phyloP scores from a whole-genome alignment of 2,329 filamentous ascomycete genomes.

The Penicillium paneum region DNA sequence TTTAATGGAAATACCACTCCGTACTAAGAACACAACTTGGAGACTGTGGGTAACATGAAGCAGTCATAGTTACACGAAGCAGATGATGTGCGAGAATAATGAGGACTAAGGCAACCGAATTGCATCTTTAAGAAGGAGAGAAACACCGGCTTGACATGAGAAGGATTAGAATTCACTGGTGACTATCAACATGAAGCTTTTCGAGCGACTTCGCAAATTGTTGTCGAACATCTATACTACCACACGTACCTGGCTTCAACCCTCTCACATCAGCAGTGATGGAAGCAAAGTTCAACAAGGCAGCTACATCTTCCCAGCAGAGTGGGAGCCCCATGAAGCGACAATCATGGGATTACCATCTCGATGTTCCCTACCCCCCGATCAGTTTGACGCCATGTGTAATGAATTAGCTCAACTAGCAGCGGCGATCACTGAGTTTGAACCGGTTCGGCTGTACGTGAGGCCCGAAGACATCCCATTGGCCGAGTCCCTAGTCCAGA shows the following conservation, averaged over 20 bases:
- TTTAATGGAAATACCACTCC: neutral
- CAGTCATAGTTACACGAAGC: conserved; percentile 1
- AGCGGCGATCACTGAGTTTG: conserved; percentile 19
- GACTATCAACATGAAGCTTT: conserved; percentile 2
- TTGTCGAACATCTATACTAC: neutral
- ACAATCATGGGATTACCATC: conserved; percentile 11
- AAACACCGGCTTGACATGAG: neutral
- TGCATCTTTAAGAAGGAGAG: conserved; percentile 1
- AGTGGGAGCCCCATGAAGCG: conserved; percentile 10
- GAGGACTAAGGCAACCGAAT: conserved; percentile 1
- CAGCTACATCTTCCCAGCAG: conserved; percentile 10
- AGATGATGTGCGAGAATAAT: neutral
- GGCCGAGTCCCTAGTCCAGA: conserved; percentile 11
- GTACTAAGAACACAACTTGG: neutral
- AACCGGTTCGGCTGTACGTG: conserved; percentile 22
- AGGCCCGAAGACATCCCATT: conserved; percentile 18
- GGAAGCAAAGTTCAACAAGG: neutral
- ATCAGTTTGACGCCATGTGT: conserved; percentile 9
- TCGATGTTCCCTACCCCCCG: conserved; percentile 2
- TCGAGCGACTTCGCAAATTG: neutral
- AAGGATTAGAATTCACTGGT: neutral
- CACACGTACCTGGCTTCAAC: neutral
- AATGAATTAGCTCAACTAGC: conserved; percentile 18
- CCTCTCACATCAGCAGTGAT: neutral
- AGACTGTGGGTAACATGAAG: conserved; percentile 1